Base-by-base conservation (phyloP, 2,329 filamentous ascomycete species). In the Fusarium mangiferae region DNA sequence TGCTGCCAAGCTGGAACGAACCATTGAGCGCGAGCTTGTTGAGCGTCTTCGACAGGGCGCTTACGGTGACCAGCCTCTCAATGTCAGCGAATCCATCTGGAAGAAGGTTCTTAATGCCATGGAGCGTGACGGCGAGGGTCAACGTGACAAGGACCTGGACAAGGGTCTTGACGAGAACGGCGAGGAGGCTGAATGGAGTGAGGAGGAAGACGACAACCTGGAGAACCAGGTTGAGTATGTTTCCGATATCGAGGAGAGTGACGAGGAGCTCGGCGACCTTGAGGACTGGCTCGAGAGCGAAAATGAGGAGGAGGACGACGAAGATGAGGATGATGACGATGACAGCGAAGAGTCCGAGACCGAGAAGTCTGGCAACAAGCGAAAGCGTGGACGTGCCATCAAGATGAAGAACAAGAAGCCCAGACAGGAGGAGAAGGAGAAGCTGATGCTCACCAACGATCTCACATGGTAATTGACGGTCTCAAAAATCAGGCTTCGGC, bases 21-120 rank as follows among this genome's bases (percentile, higher is more conserved):
- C 95, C 13, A 98, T 99, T 82, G 96, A 99, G 88, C 88, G 96
- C 62, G 96, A 98, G 84, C 87, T 99, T 75, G 93, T 99, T 77
- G 94, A 98, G 84, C 88, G 96, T 77, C 85, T 99, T 82, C 89
- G 95, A 75, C 95, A 94, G 80, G 96, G 96, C 51, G 95, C 95
- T 7, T 98, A 99, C 83, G 96, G 96, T 62, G 95, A 98, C 78
- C 91, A 94, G 81, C 96, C 96, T 46, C 87, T 99, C 75, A 99
- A 99, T 81, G 95, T 98, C 58, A 96, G 97, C 82, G 95, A 98
- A 82, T 89, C 90, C 20, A 94, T 99, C 70, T 99, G 96, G 96
- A 97, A 97, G 89, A 97, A 95, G 89, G 96, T 99, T 13, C 90
- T 99, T 77, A 91, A 92, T 70, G 94, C 94, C 7, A 88, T 99